Evolutionary conservation across 2,329 filamentous ascomycete species (phyloP), one percentile per base, ranked within the genome.

Genomic region (Didymosphaeria variabile): DNA sequence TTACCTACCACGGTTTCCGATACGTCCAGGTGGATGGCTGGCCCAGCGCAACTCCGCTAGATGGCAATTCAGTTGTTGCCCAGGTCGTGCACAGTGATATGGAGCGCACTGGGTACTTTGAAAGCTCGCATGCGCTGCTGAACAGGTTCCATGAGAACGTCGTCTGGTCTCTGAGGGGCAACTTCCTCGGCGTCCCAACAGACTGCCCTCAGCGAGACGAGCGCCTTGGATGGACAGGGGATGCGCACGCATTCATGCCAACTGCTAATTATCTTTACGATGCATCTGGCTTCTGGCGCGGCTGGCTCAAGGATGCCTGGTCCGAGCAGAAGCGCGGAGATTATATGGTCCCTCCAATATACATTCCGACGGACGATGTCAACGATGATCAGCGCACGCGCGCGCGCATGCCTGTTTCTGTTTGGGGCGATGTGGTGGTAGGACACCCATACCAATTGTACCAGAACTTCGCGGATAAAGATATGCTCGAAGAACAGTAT

Each of bases 121-220:
- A 79, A 9, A 87, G 83, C 58, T 88, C 86, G 0, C 72, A 88
- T 51, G 50, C 66, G 0, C 72, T 82, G 3, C 63, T 89, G 29
- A 88, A 87, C 64, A 75, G 83, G 49, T 79, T 89, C 5, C 83
- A 88, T 63, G 57, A 79, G 1, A 89, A 89, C 57, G 80, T 85
- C 0, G 68, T 77, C 32, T 88, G 86, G 86, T 82, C 81, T 5
- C 87, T 87, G 82, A 80, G 81, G 31, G 85, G 85, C 0, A 89
- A 88, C 64, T 88, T 89, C 44, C 44, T 46, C 12, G 23, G 60
- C 13, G 54, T 67, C 13, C 65, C 63, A 13, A 88, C 86, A 0
- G 87, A 89, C 65, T 87, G 85, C 63, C 85, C 85, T 0, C 84
- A 87, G 62, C 78, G 84, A 1, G 84, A 87, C 57, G 85, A 87